Evolutionary conservation across 2,329 filamentous ascomycete genomes (phyloP), one percentile per base, ranked within the genome.

Genomic region (Xylariaceae sp.): DNA sequence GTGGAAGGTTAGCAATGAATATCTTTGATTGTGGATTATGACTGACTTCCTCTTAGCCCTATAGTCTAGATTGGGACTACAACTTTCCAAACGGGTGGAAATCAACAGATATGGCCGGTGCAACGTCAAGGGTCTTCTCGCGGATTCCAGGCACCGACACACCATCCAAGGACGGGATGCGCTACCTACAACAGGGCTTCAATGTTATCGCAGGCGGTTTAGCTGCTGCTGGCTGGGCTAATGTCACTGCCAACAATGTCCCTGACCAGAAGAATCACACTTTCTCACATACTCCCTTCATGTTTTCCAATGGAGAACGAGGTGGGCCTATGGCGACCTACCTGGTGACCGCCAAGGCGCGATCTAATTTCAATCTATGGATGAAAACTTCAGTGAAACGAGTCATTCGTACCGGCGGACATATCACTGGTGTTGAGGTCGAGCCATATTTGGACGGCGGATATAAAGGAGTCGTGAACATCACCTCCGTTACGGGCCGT

Each of bases 11-110:
- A 42, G 41, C 52, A 64, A 33, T 9, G 24, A 46, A 23, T 26
- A 7, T 9, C 13, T 18, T 24, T 10, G 2, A 37, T 2, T 15
- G 58, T 48, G 40, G 49, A 30, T 45, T 9, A 8, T 43, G 26
- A 13, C 59, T 64, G 35, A 66, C 46, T 21, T 37, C 2, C 30
- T 15, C n/a, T 50, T 46, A 79, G 73, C 81, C 88, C 0, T 81
- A 85, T 55, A 76, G 81, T 4, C 68, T 74, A 6, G 88, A 91
- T 67, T 91, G 87, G 76, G 85, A 91, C 67, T 78, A 81, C 67
- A 87, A 88, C 68, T 92, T 89, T 74, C 88, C 88, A 1, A 59
- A 73, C 1, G 88, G 87, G 24, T 92, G 88, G 88, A 85, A 87
- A 70, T 78, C 83, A 15, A 67, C 73, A 5, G 86, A 91, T 61